phyloP scores from a whole-genome alignment of 345 rosid genomes.

The Psidium guajava region DNA sequence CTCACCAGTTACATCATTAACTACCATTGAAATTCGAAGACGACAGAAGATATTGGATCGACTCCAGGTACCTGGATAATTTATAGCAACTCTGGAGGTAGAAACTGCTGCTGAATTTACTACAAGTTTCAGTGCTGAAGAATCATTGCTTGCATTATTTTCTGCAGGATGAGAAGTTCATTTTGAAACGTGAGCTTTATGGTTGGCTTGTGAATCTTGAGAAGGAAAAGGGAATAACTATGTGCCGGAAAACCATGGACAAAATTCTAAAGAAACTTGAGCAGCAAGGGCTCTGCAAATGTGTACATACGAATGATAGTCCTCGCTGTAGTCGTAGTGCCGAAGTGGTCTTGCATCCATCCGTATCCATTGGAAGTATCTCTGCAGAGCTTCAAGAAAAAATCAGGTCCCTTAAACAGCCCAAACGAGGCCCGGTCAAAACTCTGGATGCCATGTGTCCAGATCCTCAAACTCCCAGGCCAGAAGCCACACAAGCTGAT shows the following conservation, averaged over 20 bases:
- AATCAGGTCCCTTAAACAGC: conserved; percentile 59
- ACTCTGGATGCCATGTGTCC: conserved; percentile 23
- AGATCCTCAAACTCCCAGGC: conserved; percentile 36
- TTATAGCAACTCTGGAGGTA: background rate
- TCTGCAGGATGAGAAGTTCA: conserved; percentile 51
- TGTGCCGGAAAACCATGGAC: conserved; percentile 66
- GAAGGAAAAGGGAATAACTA: conserved; percentile 44
- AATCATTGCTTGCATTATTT: conserved; percentile 1
- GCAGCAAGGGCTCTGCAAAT: conserved; percentile 65
- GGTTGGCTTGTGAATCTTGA: conserved; percentile 76
- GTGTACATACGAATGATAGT: conserved; percentile 38
- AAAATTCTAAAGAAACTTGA: conserved; percentile 64
- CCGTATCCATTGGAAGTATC: conserved; percentile 29
- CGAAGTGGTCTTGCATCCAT: conserved; percentile 56
- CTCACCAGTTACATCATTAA: conserved; percentile 7
- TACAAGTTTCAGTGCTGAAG: background rate
- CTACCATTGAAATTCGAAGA: conserved; percentile 56
- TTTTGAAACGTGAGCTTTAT: conserved; percentile 61
- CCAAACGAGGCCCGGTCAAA: conserved; percentile 28
- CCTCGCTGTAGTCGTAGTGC: conserved; percentile 41
- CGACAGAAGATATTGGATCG: conserved; percentile 66
- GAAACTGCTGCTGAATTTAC: background rate
- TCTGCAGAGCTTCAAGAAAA: conserved; percentile 50
- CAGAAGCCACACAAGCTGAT: conserved; percentile 69
- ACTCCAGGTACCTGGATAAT: conserved; percentile 29